Evolutionary conservation across 1,139 yeast genomes (phyloP).

Genomic region (Blastobotrys apis): DNA sequence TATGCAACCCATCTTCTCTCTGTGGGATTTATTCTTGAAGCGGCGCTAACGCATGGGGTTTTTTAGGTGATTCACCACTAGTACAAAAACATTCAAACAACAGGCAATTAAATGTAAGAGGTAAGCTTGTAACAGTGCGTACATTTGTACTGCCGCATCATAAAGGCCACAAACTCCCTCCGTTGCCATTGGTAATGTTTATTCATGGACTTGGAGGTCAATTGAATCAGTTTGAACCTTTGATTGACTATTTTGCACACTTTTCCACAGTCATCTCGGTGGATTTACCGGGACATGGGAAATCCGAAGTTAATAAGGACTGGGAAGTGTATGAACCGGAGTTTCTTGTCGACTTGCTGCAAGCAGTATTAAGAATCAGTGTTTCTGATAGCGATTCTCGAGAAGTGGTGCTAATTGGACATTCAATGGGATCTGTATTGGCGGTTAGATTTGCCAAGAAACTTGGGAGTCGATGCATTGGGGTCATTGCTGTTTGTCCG

Average conservation of each 20-base stretch:
- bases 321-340: slow-evolving; percentile 46
- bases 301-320: slow-evolving; percentile 33
- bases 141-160: slow-evolving; percentile 33
- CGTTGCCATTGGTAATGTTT: slow-evolving; percentile 55
- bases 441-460: slow-evolving; percentile 46
- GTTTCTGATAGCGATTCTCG: slow-evolving; percentile 26
- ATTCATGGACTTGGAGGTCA: slow-evolving; percentile 80
- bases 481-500: slow-evolving; percentile 43
- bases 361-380: slow-evolving; percentile 23
- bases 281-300: slow-evolving; percentile 76
- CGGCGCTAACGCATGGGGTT: too few species aligned
- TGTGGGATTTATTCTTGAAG: too few species aligned
- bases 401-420: slow-evolving; percentile 60
- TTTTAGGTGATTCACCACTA: slow-evolving; percentile 25
- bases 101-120: slow-evolving; percentile 9
- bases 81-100: slow-evolving; percentile 21
- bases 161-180: slow-evolving; percentile 31
- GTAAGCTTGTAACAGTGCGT: slow-evolving; percentile 23
- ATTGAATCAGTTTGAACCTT: slow-evolving; percentile 63
- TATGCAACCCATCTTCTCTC: too few species aligned
- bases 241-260: slow-evolving; percentile 61
- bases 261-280: slow-evolving; percentile 60
- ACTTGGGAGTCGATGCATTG: slow-evolving; percentile 35
- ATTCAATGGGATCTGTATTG: slow-evolving; percentile 70
- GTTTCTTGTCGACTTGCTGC: slow-evolving; percentile 45